Conservation (phyloP, 768 basidiomycete genomes). For the Mycena pura region DNA sequence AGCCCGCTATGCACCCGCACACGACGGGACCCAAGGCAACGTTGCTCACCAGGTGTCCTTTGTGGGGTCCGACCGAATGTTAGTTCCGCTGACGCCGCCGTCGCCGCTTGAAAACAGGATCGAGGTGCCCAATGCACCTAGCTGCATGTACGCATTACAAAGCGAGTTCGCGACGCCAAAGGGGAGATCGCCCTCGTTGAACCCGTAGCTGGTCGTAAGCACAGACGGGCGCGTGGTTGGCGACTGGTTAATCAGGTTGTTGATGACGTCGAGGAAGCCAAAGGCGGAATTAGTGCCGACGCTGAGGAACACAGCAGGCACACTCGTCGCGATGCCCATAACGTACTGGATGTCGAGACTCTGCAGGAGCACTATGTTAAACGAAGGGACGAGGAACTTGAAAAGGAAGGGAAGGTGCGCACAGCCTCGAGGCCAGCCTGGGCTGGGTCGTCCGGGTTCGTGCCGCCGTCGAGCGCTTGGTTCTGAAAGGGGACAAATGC, state of each 20-base stretch:
- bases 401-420: too few relatives aligned
- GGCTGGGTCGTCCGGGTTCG: constrained; percentile 7
- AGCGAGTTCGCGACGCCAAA: background rate
- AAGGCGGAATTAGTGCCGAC: constrained; percentile 34
- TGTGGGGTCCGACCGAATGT: background rate
- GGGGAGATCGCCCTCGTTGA: constrained; percentile 30
- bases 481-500: constrained; percentile 19
- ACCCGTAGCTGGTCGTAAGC: constrained; percentile 63
- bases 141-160: constrained; percentile 18
- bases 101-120: constrained; percentile 55
- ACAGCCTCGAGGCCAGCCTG: constrained; percentile 22
- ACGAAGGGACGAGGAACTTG: background rate
- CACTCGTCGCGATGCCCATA: constrained; percentile 29
- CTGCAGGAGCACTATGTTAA: background rate
- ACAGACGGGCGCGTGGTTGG: constrained; percentile 59
- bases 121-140: constrained; percentile 37
- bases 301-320: constrained; percentile 39
- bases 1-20: too few relatives aligned
- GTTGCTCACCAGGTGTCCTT: background rate
- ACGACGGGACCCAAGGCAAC: background rate
- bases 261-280: constrained; percentile 67
- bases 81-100: constrained; percentile 21
- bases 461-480: constrained; percentile 20
- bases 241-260: constrained; percentile 53
- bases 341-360: constrained; percentile 26